These are phyloP conservation scores for Hyaloraphidium curvatum DNA, from an alignment of 192 early-diverging fungal species.

Conservation along the genomic window DNA sequence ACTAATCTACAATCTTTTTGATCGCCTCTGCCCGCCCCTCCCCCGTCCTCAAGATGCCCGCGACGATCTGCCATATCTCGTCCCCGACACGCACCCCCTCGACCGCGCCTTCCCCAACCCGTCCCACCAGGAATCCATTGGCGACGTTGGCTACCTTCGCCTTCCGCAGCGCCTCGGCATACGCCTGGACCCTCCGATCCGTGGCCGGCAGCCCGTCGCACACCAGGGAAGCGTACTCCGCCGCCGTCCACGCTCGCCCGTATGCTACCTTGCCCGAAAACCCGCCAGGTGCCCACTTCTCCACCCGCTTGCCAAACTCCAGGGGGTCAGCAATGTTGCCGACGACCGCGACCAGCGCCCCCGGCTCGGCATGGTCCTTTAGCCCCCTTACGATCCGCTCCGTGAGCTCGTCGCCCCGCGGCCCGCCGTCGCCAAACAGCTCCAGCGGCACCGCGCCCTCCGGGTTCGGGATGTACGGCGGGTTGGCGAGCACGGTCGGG, in stretches of 20 bases:
- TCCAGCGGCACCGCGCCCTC: background rate
- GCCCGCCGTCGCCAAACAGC: background rate
- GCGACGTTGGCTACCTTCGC: background rate
- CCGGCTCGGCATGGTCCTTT: background rate
- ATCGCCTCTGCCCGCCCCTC: no score
- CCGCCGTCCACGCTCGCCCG: conserved; percentile 1
- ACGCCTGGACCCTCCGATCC: no score
- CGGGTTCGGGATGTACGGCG: background rate
- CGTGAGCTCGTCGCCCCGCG: background rate
- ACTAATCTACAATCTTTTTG: no score
- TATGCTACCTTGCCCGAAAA: background rate
- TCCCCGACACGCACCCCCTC: background rate
- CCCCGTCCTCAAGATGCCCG: no score
- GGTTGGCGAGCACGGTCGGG: background rate
- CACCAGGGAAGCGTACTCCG: background rate
- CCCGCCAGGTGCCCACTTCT: background rate
- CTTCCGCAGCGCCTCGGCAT: background rate
- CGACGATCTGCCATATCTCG: background rate
- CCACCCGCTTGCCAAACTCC: background rate
- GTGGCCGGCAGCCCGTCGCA: background rate
- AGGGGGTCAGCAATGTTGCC: background rate
- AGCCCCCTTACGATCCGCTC: background rate
- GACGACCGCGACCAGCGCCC: background rate
- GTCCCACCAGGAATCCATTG: background rate
- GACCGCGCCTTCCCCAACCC: background rate